phyloP scores from a whole-genome alignment of 306 rosid genomes.

The Lotus japonicus region DNA sequence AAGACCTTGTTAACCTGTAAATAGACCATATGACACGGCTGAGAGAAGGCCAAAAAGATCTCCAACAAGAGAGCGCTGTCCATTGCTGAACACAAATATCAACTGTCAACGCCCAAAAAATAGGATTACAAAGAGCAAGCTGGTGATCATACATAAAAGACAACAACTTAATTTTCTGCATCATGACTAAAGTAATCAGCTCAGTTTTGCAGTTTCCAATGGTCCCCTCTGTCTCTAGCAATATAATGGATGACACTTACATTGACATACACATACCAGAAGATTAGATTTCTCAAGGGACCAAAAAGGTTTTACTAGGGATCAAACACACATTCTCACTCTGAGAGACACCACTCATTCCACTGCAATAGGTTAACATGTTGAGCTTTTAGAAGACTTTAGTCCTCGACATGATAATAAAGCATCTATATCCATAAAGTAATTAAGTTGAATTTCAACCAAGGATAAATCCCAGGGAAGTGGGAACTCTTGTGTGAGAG shows the following conservation, averaged over 20 bases:
- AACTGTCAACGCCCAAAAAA: conserved; percentile 40
- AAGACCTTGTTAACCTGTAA: conserved; percentile 57
- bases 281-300: background rate
- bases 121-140: conserved; percentile 33
- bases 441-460: too few species aligned
- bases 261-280: background rate
- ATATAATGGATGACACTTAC: background rate
- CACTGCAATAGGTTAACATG: too few species aligned
- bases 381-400: too few species aligned
- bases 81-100: conserved; percentile 63
- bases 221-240: background rate
- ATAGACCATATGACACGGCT: conserved; percentile 82
- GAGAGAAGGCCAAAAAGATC: conserved; percentile 95
- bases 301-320: too few species aligned
- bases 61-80: conserved; percentile 68
- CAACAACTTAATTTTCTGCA: background rate
- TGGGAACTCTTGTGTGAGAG: too few species aligned
- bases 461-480: too few species aligned
- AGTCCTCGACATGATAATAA: too few species aligned
- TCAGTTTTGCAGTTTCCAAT: background rate
- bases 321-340: too few species aligned
- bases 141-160: conserved; percentile 11
- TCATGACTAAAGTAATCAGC: background rate
- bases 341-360: too few species aligned
- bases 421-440: too few species aligned